These are phyloP conservation scores for Marasmius tenuissimus DNA, from an alignment of 1,284 basidiomycete species.

Conservation along the genomic window DNA sequence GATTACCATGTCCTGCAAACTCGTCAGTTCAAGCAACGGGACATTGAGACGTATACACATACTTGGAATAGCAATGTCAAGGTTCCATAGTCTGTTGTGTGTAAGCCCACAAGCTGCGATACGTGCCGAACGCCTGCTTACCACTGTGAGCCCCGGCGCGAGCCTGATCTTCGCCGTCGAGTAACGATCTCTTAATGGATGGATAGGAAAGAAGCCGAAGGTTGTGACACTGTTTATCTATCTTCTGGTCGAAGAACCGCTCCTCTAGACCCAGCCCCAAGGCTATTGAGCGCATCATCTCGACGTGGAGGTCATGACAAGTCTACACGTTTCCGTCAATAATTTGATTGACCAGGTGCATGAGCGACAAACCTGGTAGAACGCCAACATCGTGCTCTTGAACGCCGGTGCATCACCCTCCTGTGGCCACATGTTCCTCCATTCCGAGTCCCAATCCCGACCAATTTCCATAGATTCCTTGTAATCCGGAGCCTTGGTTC, in stretches of 20 bases:
- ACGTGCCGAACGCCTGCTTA: constrained; percentile 21
- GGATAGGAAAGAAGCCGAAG: constrained; percentile 77
- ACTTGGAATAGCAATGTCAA: constrained; percentile 80
- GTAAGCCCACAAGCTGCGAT: background rate
- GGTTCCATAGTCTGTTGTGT: constrained; percentile 71
- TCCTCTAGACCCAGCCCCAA: constrained; percentile 74
- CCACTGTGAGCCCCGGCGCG: constrained; percentile 81
- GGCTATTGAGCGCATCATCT: constrained; percentile 81
- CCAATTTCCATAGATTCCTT: constrained; percentile 89
- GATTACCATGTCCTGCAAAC: constrained; percentile 50
- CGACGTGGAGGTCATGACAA: constrained; percentile 72
- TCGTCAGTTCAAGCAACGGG: background rate
- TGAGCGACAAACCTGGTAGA: constrained; percentile 56
- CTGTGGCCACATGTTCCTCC: constrained; percentile 80
- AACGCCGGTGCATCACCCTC: constrained; percentile 65
- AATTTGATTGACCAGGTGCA: too few species aligned
- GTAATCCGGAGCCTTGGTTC: constrained; percentile 71
- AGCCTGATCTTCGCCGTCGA: constrained; percentile 68
- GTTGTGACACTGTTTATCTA: constrained; percentile 77
- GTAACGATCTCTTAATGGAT: constrained; percentile 57
- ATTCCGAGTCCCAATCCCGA: constrained; percentile 71
- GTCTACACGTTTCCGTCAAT: constrained; percentile 36
- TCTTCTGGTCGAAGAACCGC: constrained; percentile 70
- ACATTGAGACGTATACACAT: background rate
- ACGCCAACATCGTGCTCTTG: constrained; percentile 69